Conservation (phyloP, 2,329 filamentous ascomycete genomes). For the Epichloe typhina region DNA sequence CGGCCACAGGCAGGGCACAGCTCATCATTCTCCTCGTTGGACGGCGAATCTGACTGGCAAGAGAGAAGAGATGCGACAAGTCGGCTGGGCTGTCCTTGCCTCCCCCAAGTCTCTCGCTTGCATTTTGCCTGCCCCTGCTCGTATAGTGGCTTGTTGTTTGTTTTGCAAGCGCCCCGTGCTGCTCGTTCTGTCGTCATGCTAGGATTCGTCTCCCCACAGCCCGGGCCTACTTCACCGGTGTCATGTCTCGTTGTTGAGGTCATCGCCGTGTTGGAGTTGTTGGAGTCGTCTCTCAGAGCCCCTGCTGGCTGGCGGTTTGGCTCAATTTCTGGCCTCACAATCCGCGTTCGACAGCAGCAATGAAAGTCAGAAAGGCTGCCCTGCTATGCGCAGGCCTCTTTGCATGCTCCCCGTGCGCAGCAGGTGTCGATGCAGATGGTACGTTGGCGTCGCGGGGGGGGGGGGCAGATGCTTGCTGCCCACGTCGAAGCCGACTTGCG, state of each 20-base stretch:
- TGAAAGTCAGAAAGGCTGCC: conserved; percentile 9
- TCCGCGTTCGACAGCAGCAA: conserved; percentile 1
- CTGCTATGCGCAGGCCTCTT: conserved; percentile 9
- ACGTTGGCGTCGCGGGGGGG: not conserved
- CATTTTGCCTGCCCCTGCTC: too few relatives aligned
- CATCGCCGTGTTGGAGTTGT: not conserved
- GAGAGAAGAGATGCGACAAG: too few relatives aligned
- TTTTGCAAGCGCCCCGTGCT: too few relatives aligned
- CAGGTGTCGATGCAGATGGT: conserved; percentile 7
- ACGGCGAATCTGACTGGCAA: too few relatives aligned
- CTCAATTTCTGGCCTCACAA: not conserved
- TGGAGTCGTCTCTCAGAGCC: not conserved
- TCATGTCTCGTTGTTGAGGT: conserved; percentile 2
- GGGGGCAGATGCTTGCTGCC: not conserved
- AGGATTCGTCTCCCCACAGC: not conserved
- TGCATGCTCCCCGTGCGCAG: conserved; percentile 7
- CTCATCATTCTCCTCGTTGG: too few relatives aligned
- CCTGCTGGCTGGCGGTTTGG: not conserved
- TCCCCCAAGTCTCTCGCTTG: too few relatives aligned
- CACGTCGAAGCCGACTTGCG: not conserved
- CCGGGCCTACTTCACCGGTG: not conserved
- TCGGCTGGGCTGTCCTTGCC: too few relatives aligned
- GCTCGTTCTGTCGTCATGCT: not conserved
- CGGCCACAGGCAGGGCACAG: not conserved
- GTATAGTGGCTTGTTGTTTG: too few relatives aligned